Evolutionary conservation across 139 green algal genomes (phyloP).

Genomic region (Spirogloea muscicola): DNA sequence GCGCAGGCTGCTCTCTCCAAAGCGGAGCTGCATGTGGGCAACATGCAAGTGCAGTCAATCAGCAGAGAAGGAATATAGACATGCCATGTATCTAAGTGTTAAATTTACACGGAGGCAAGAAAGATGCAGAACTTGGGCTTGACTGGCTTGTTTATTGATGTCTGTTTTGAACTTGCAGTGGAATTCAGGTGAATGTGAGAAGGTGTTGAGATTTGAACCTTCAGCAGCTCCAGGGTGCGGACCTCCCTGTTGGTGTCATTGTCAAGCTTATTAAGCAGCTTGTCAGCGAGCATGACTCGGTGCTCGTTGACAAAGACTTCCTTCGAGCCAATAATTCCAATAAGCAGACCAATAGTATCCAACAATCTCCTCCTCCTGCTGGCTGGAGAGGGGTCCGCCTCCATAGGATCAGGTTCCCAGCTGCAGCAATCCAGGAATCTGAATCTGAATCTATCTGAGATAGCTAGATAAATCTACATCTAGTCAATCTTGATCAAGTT

Average conservation of each 20-base stretch:
- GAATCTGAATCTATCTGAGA: neutral
- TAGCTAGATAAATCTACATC: neutral
- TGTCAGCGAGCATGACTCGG: constrained; percentile 73
- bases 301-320: constrained; percentile 92
- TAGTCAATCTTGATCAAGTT: neutral
- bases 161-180: too few relatives aligned
- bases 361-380: neutral
- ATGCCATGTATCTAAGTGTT: too few relatives aligned
- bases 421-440: constrained; percentile 9
- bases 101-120: too few relatives aligned
- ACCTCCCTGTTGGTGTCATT: constrained; percentile 81
- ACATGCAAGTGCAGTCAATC: too few relatives aligned
- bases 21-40: constrained; percentile 35
- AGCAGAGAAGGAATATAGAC: too few relatives aligned
- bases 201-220: constrained; percentile 31
- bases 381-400: constrained; percentile 27
- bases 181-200: too few relatives aligned
- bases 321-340: constrained; percentile 71
- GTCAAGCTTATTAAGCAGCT: constrained; percentile 69
- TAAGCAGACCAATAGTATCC: constrained; percentile 76
- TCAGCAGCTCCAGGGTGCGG: constrained; percentile 90
- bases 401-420: constrained; percentile 53
- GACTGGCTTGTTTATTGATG: too few relatives aligned
- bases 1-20: constrained; percentile 69
- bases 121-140: too few relatives aligned